Evolutionary conservation across 352 stramenopile genomes (phyloP), one percentile per base, ranked within the genome.

Genomic region (Phytophthora cryptogea): DNA sequence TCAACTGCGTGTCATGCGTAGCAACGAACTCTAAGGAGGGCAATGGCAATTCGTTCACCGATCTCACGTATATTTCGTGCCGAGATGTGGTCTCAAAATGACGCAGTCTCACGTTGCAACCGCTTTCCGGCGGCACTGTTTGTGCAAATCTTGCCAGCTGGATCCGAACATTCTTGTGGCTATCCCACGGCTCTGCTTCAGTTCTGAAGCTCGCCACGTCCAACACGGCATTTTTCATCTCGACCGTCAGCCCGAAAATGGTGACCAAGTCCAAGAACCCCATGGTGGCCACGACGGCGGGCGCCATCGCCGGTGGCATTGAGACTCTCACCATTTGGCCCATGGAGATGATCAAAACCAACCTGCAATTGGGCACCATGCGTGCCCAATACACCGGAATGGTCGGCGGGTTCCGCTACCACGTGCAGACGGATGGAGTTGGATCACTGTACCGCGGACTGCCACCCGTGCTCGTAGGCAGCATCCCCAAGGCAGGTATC

Each of bases 271-370:
- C 71, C 43, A 89, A 80, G 66, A 92, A 94, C 50, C 86, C 86
- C 16, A 71, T 90, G 54, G 85, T 95, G 57, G 79, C 88, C 43
- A 88, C 90, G 39, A 88, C 88, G 16, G 82, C 87, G 13, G 89
- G 89, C 33, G 80, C 86, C 20, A 88, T 97, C 49, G 89, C 89
- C n/a, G 89, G 89, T 44, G 86, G 81, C 47, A 89, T 97, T 68
- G 89, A 97, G 66, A 94, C 84, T 35, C 74, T 89, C 32, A 83
- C 73, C n/a, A 94, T 96, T 55, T 97, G 89, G 89, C 89, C 89
- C 37, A 95, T 97, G 83, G 89, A 97, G 74, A 97, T 96, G 76
- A 97, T 97, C 73, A 98, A 99, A 84, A 97, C 90, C 56, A 92
- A 97, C 70, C 70, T 97, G 58, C 89, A 97, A 75, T 76, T 97